Conservation (phyloP, 176 grass and related monocot species). For the Olyra latifolia region DNA sequence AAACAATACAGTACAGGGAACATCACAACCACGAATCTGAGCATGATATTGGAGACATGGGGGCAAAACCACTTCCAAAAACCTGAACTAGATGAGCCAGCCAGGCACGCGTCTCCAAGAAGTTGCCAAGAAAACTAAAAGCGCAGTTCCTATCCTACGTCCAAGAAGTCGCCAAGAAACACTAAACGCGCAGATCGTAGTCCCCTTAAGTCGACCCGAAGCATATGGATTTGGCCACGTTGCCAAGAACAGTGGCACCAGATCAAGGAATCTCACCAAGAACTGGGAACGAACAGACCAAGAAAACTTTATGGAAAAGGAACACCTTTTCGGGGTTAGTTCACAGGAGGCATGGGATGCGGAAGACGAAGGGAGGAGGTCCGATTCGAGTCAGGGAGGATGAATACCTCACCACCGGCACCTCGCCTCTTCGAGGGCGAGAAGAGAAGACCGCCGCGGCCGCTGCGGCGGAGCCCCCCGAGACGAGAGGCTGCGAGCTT, state of each 20-base stretch:
- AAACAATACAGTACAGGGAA: background rate
- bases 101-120: background rate
- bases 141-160: background rate
- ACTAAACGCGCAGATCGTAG: background rate
- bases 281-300: background rate
- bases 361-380: background rate
- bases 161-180: background rate
- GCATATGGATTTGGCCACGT: background rate
- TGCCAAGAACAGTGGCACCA: background rate
- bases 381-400: background rate
- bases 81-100: background rate
- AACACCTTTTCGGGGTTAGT: background rate
- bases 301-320: background rate
- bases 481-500: background rate
- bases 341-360: background rate
- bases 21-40: background rate
- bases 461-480: background rate
- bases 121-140: background rate
- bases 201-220: background rate
- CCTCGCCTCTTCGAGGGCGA: background rate
- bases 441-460: background rate
- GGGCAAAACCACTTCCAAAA: background rate
- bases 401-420: background rate
- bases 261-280: constrained; percentile 6
- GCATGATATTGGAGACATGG: background rate